Base-by-base conservation (phyloP, 345 rosid species). In the Eucalyptus regnans region DNA sequence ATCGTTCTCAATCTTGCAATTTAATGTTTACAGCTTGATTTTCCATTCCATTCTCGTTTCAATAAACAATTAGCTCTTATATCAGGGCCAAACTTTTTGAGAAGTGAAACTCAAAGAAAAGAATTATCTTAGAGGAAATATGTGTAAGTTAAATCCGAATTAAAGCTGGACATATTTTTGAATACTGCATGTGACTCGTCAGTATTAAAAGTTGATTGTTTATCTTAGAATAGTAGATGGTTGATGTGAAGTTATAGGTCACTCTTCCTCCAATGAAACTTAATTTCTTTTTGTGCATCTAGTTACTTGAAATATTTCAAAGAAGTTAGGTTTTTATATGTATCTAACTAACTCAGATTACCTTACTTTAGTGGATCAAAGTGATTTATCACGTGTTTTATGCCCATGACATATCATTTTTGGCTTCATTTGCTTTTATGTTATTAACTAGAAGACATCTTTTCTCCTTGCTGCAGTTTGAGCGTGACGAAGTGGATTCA, bases 401-500 rank as follows among this genome's bases (percentile, higher is more conserved):
- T 86, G 68, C 25, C 46, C 29, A 54, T 31, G 71, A 54, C 44
- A 4, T 71, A 46, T 51, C 54, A 20, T 56, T 37, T 50, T 41
- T 13, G 41, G 41, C 9, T 37, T 86, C 68, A 58, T 52, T 52
- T 51, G 71, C 23, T 18, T 79, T 80, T 50, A 49, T 76, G 46
- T 58, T 50, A 79, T 54, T 29, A 54, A 54, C 52, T 27, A 50
- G 62, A 88, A 54, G 50, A 44, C 46, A 27, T 89, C 51, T 86
- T 50, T 44, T 27, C 50, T 87, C 31, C 41, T 52, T 58, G 54
- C 41, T 93, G 93, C 94, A 97, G 99, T 93, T 92, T 97, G 93
- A 97, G 99, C 27, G 97, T 98, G 71, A 91, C 99, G n/a, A 98
- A 98, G 86, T 98, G 99, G 99, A 93, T 98, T 92, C 99, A 98